phyloP scores from a whole-genome alignment of 177 flowering plant genomes.

The Vitis hybrid region DNA sequence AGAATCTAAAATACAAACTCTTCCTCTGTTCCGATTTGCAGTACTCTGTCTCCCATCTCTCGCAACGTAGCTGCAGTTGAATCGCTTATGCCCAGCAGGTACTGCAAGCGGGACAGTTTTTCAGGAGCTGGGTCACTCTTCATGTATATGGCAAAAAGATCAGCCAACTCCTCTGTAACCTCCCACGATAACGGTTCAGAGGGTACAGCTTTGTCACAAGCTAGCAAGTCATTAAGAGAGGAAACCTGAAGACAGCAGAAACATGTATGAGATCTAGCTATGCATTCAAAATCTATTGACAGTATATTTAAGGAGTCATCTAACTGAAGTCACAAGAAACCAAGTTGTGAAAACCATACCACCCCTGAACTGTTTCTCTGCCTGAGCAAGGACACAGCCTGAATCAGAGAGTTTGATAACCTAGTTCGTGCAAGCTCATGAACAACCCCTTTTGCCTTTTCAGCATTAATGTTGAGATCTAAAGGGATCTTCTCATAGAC shows the following conservation, averaged over 20 bases:
- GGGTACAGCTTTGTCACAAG: constrained; percentile 95
- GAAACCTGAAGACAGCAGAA: constrained; percentile 55
- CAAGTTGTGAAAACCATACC: constrained; percentile 41
- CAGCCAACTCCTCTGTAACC: constrained; percentile 75
- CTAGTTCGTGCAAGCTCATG: constrained; percentile 73
- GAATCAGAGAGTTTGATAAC: constrained; percentile 73
- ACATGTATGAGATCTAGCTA: neutral
- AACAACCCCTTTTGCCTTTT: constrained; percentile 72
- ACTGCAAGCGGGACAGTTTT: constrained; percentile 75
- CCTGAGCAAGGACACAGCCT: constrained; percentile 80
- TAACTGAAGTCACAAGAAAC: neutral
- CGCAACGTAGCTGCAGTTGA: constrained; percentile 54
- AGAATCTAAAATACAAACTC: constrained; percentile 66
- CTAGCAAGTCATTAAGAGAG: constrained; percentile 83
- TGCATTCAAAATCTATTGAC: too few species aligned
- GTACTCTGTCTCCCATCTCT: constrained; percentile 42
- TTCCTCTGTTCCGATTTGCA: constrained; percentile 40
- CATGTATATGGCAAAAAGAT: constrained; percentile 60
- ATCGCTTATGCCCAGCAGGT: constrained; percentile 72
- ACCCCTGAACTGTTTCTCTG: constrained; percentile 74
- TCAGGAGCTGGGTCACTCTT: constrained; percentile 65
- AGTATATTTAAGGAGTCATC: too few species aligned
- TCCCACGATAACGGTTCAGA: constrained; percentile 83
- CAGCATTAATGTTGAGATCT: constrained; percentile 70
- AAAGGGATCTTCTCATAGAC: constrained; percentile 75